Evolutionary conservation across 2,329 filamentous ascomycete species (phyloP).

Genomic region (Aspergillus chevalieri): DNA sequence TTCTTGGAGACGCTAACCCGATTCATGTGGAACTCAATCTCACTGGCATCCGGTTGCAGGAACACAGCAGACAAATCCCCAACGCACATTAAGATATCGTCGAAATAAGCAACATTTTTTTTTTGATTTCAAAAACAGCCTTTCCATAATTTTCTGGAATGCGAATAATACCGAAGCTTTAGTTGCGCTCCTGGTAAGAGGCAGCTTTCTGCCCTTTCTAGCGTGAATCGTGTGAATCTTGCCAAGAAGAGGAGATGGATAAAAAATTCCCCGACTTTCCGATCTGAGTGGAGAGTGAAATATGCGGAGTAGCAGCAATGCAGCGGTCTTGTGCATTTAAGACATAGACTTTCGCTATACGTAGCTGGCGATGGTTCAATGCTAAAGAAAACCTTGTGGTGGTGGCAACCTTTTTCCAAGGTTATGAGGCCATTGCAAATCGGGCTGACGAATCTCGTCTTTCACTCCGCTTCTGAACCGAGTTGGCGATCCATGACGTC

Average conservation of each 20-base stretch:
- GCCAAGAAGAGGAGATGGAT: conserved; percentile 16
- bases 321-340: not conserved
- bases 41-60: conserved; percentile 2
- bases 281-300: conserved; percentile 11
- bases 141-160: not conserved
- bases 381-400: no score
- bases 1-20: conserved; percentile 19
- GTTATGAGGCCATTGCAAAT: conserved; percentile 1
- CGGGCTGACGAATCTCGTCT: conserved; percentile 4
- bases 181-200: not conserved
- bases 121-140: no score
- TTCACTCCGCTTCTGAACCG: not conserved
- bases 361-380: no score
- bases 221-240: conserved; percentile 14
- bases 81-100: no score
- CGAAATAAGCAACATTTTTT: no score
- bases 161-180: not conserved
- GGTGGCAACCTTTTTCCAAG: no score
- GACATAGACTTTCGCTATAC: not conserved
- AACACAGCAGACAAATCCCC: not conserved
- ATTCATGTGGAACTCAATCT: conserved; percentile 19
- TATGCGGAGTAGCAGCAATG: conserved; percentile 12
- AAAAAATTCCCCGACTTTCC: conserved; percentile 7
- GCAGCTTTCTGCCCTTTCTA: not conserved
- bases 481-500: not conserved